These are phyloP conservation scores for Calonectria fujianensis DNA, from an alignment of 2,329 filamentous ascomycete genomes.

Conservation along the genomic window DNA sequence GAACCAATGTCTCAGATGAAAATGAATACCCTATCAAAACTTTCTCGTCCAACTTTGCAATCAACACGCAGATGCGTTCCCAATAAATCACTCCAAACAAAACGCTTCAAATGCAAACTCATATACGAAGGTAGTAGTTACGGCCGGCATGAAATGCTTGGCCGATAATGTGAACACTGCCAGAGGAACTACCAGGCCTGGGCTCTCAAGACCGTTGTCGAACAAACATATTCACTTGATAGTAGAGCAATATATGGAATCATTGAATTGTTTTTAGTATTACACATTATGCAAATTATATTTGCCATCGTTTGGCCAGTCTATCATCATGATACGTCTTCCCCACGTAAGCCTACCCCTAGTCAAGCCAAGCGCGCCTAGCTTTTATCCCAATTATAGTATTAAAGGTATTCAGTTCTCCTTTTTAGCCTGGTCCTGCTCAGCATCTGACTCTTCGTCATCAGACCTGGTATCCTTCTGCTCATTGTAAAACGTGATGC, in stretches of 20 bases:
- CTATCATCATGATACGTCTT: background rate
- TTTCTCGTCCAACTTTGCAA: background rate
- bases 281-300: background rate
- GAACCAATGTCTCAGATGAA: background rate
- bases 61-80: background rate
- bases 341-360: background rate
- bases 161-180: background rate
- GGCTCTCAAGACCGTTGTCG: no score
- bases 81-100: background rate
- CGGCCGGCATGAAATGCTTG: background rate
- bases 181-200: no score
- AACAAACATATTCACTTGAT: background rate
- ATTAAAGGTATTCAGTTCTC: background rate
- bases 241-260: background rate
- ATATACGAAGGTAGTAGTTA: background rate
- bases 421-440: background rate
- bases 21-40: background rate
- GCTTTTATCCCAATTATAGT: background rate
- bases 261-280: background rate
- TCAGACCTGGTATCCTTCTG: conserved; percentile 83
- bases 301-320: background rate
- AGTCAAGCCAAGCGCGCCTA: background rate
- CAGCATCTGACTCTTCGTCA: conserved; percentile 67
- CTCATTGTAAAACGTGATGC: conserved; percentile 77
- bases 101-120: background rate